These are phyloP conservation scores for Cryptosporidium bovis DNA, from an alignment of 169 alveolate species.

Conservation along the genomic window DNA sequence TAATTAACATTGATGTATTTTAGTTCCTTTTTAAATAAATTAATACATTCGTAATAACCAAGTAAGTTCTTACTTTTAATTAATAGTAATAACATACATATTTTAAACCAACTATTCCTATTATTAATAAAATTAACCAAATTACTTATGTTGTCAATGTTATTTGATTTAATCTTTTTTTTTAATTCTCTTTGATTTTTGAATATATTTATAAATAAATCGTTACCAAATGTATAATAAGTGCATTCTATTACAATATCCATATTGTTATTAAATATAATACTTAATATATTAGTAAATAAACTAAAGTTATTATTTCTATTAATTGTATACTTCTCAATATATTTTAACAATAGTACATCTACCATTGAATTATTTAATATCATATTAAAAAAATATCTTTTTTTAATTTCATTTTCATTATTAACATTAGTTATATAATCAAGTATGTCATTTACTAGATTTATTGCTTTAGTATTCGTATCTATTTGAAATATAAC, in stretches of 20 bases:
- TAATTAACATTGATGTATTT: background rate
- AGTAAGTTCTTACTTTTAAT: background rate
- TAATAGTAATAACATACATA: background rate
- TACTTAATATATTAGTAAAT: background rate
- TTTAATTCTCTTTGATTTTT: background rate
- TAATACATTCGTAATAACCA: background rate
- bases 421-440: background rate
- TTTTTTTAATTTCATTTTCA: conserved; percentile 5
- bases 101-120: conserved; percentile 27
- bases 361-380: conserved; percentile 32
- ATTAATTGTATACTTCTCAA: background rate
- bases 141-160: background rate
- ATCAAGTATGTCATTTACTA: too few species aligned
- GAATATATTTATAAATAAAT: conserved; percentile 9
- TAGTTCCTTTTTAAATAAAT: background rate
- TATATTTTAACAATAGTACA: conserved; percentile 24
- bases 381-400: conserved; percentile 6
- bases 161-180: background rate
- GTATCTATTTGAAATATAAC: background rate
- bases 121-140: background rate
- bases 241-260: background rate
- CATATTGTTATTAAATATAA: background rate
- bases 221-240: conserved; percentile 21
- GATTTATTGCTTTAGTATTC: too few species aligned
- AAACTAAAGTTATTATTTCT: background rate